These are phyloP conservation scores for Cydonia oblonga DNA, from an alignment of 331 rosid genomes.

Conservation along the genomic window DNA sequence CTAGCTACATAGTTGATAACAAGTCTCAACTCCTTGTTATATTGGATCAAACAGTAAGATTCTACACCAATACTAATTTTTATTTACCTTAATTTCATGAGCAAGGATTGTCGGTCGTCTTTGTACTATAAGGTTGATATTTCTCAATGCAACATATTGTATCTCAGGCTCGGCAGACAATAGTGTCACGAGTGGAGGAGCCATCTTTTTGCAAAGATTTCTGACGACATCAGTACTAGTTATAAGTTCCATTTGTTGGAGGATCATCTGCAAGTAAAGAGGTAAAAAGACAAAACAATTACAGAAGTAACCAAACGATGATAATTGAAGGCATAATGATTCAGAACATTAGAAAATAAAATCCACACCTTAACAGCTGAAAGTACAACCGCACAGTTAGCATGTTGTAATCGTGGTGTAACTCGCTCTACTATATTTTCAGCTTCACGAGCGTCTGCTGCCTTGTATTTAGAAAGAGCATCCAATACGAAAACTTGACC, in stretches of 20 bases:
- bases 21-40: neutral
- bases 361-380: slow-evolving; percentile 88
- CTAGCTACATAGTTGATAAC: neutral
- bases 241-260: slow-evolving; percentile 99
- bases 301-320: neutral
- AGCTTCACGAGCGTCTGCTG: slow-evolving; percentile 96
- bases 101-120: slow-evolving; percentile 98
- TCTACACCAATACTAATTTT: neutral
- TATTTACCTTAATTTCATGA: slow-evolving; percentile 85
- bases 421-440: slow-evolving; percentile 98
- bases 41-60: neutral
- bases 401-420: slow-evolving; percentile 95
- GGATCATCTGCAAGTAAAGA: slow-evolving; percentile 74
- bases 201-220: slow-evolving; percentile 99
- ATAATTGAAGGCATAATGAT: neutral
- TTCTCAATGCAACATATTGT: slow-evolving; percentile 94
- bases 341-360: neutral
- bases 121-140: slow-evolving; percentile 96
- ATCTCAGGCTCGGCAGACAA: slow-evolving; percentile 99
- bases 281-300: slow-evolving; percentile 9
- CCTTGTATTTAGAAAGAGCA: slow-evolving; percentile 93
- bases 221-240: slow-evolving; percentile 92
- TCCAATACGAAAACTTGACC: slow-evolving; percentile 98
- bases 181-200: slow-evolving; percentile 98
- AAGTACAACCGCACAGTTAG: slow-evolving; percentile 96